Percentiles rank a stretch among this genome's conserved stretches.
Evolutionary conservation across 805 yeast species (phyloP).

Genomic region (Blastobotrys muscicola): DNA sequence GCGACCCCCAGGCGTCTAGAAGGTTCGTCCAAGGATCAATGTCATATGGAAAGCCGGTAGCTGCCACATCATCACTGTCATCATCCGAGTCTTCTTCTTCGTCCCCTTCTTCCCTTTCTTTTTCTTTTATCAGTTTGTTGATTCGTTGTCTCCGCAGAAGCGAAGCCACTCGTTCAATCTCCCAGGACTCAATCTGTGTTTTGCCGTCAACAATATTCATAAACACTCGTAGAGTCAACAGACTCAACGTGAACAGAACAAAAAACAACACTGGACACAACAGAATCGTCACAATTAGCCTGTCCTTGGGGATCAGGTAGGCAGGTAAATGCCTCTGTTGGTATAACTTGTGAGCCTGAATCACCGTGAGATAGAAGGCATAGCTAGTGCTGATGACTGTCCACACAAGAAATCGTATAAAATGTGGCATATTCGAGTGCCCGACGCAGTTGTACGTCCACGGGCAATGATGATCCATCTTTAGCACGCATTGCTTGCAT

Average conservation of each 20-base stretch:
- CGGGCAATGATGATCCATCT: constrained; percentile 92
- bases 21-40: constrained; percentile 50
- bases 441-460: constrained; percentile 95
- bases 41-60: constrained; percentile 71
- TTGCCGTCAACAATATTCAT: constrained; percentile 51
- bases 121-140: constrained; percentile 3
- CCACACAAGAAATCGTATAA: constrained; percentile 65
- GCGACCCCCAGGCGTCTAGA: constrained; percentile 45
- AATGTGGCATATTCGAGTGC: constrained; percentile 64
- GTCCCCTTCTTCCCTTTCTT: too few relatives aligned
- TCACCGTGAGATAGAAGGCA: constrained; percentile 35
- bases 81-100: too few relatives aligned
- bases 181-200: constrained; percentile 93
- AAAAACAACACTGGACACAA: constrained; percentile 48
- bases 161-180: constrained; percentile 65
- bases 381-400: constrained; percentile 31
- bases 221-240: constrained; percentile 55
- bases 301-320: constrained; percentile 42
- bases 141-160: constrained; percentile 36
- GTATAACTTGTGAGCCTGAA: constrained; percentile 36
- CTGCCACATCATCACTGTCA: constrained; percentile 7
- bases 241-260: constrained; percentile 48
- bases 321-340: constrained; percentile 33
- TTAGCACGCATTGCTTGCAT: constrained; percentile 55
- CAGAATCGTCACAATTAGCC: constrained; percentile 46